These are phyloP conservation scores for Paratinospora sagittata DNA, from an alignment of 164 flowering plant species.

Conservation along the genomic window DNA sequence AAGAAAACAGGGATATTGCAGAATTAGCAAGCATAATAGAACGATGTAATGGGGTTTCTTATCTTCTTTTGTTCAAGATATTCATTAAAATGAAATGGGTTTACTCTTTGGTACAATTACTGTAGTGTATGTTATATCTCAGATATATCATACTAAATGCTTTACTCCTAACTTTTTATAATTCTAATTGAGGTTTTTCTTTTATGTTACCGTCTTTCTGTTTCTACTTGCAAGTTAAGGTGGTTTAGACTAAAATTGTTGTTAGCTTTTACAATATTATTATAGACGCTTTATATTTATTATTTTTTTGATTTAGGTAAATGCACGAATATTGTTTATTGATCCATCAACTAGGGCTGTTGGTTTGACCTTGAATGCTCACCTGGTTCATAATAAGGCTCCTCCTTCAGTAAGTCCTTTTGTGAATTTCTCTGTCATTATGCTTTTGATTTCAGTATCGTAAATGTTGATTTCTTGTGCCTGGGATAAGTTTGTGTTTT, in stretches of 20 bases:
- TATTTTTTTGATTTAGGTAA: conserved; percentile 46
- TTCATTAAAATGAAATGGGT: not conserved
- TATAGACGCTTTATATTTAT: not conserved
- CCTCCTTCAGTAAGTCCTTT: conserved; percentile 67
- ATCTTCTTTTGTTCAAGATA: not conserved
- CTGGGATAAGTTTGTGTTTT: not conserved
- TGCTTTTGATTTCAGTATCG: not conserved
- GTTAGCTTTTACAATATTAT: not conserved
- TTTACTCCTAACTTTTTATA: too few species aligned
- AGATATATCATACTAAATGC: not conserved
- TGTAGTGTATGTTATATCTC: not conserved
- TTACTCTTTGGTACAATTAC: not conserved
- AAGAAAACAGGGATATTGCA: too few species aligned
- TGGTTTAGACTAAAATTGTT: not conserved
- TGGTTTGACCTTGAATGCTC: conserved; percentile 87
- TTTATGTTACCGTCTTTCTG: too few species aligned
- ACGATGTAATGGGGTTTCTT: too few species aligned
- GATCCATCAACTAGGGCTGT: conserved; percentile 93
- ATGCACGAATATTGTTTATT: conserved; percentile 85
- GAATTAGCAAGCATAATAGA: too few species aligned
- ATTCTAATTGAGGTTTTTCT: too few species aligned
- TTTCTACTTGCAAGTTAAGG: too few species aligned
- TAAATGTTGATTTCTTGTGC: not conserved
- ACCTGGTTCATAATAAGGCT: conserved; percentile 66
- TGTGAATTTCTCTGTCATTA: not conserved